Evolutionary conservation across 495 filamentous ascomycete species (phyloP).

Genomic region (Schizothecium vesticola): DNA sequence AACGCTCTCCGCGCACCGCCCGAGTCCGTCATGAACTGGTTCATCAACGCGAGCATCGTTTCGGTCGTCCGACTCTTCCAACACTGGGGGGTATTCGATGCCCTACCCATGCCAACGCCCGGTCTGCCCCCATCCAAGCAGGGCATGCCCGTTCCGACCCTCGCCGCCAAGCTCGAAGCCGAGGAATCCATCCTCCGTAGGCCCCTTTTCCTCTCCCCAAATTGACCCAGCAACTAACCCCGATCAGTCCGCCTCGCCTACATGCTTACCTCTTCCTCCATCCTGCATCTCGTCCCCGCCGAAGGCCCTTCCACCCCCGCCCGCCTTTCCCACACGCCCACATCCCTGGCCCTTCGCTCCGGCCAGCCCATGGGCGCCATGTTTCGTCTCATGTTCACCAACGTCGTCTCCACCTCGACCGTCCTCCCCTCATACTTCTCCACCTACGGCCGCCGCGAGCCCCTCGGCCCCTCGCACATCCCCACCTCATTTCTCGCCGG

Average conservation of each 20-base stretch:
- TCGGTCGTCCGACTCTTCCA: slow-evolving; percentile 30
- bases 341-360: slow-evolving; percentile 21
- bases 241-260: slow-evolving; percentile 23
- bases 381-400: slow-evolving; percentile 55
- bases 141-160: slow-evolving; percentile 21
- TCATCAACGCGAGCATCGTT: slow-evolving; percentile 20
- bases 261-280: slow-evolving; percentile 29
- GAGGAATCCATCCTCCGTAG: slow-evolving; percentile 26
- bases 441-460: slow-evolving; percentile 28
- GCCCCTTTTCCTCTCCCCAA: background rate
- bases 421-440: slow-evolving; percentile 31
- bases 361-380: slow-evolving; percentile 21
- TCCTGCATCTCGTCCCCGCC: slow-evolving; percentile 17
- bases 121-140: slow-evolving; percentile 1
- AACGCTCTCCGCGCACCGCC: slow-evolving; percentile 16
- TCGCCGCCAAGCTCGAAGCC: slow-evolving; percentile 23
- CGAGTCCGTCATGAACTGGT: slow-evolving; percentile 26
- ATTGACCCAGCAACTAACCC: background rate
- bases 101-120: slow-evolving; percentile 20
- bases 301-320: background rate
- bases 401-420: slow-evolving; percentile 20
- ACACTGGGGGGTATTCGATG: slow-evolving; percentile 33
- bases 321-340: slow-evolving; percentile 28
- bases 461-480: slow-evolving; percentile 21
- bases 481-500: slow-evolving; percentile 24